These are phyloP conservation scores for Epichloe sp. DNA, from an alignment of 2,329 filamentous ascomycete species.

Conservation along the genomic window DNA sequence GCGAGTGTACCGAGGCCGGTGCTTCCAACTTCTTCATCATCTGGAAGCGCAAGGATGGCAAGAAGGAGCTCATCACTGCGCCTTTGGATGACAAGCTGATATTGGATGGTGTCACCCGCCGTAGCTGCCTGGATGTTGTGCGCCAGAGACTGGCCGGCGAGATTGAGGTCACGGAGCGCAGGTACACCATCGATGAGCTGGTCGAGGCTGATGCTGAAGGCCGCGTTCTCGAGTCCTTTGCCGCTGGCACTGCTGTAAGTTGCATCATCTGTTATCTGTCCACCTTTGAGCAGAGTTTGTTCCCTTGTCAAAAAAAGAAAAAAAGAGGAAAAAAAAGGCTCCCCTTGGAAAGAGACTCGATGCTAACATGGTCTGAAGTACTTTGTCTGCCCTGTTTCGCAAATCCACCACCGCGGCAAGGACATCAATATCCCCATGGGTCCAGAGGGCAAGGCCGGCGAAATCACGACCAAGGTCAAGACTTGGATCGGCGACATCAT, in stretches of 20 bases:
- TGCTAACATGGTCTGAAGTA: constrained; percentile 29
- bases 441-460: constrained; percentile 32
- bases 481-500: constrained; percentile 58
- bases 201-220: constrained; percentile 60
- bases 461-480: constrained; percentile 51
- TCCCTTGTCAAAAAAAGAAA: constrained; percentile 7
- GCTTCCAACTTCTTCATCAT: constrained; percentile 87
- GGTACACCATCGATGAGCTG: constrained; percentile 71
- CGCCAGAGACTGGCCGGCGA: constrained; percentile 45
- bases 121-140: constrained; percentile 64
- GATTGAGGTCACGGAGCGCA: constrained; percentile 64
- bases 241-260: constrained; percentile 72
- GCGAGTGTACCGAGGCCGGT: constrained; percentile 77
- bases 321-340: not conserved
- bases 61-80: constrained; percentile 63
- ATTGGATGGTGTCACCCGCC: constrained; percentile 75
- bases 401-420: constrained; percentile 53
- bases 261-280: not conserved
- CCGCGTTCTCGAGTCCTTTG: constrained; percentile 71
- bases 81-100: constrained; percentile 74
- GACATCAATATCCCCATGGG: constrained; percentile 52
- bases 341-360: not conserved
- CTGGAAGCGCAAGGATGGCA: constrained; percentile 43
- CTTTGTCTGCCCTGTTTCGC: constrained; percentile 56
- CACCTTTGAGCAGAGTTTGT: not conserved